Conservation (phyloP, 2,329 filamentous ascomycete genomes). For the Bertia moriformis region DNA sequence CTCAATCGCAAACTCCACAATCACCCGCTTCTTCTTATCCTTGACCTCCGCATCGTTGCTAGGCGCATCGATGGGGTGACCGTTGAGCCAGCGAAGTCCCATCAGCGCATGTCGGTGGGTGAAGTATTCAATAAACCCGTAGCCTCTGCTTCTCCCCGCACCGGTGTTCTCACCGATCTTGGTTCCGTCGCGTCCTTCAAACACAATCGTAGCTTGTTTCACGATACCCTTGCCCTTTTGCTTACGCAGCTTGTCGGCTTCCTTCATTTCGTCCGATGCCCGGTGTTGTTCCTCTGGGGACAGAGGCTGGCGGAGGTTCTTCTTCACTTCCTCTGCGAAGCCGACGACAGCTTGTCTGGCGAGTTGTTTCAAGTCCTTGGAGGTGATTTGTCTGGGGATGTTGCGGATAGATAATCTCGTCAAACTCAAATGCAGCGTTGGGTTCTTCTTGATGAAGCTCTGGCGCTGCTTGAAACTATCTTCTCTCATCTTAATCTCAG, state of each 20-base stretch:
- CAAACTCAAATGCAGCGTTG: constrained; percentile 72
- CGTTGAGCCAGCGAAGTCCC: constrained; percentile 87
- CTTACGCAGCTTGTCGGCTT: constrained; percentile 67
- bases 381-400: constrained; percentile 66
- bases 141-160: constrained; percentile 67
- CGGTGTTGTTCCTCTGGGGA: constrained; percentile 80
- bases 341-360: constrained; percentile 86
- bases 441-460: constrained; percentile 80
- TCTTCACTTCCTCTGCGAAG: constrained; percentile 80
- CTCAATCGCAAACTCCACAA: constrained; percentile 96
- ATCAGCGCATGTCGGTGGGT: constrained; percentile 89
- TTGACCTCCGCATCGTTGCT: constrained; percentile 32
- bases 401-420: constrained; percentile 87
- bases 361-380: constrained; percentile 80
- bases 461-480: constrained; percentile 76
- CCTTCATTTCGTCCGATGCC: constrained; percentile 65
- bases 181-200: constrained; percentile 71
- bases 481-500: constrained; percentile 78
- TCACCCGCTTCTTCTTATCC: constrained; percentile 66
- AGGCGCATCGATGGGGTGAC: constrained; percentile 29
- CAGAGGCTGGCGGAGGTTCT: constrained; percentile 58
- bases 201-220: constrained; percentile 85
- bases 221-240: constrained; percentile 75
- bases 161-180: not conserved
- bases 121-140: constrained; percentile 93